phyloP scores from a whole-genome alignment of 805 yeast genomes.

The Monosporozyma aerobia region DNA sequence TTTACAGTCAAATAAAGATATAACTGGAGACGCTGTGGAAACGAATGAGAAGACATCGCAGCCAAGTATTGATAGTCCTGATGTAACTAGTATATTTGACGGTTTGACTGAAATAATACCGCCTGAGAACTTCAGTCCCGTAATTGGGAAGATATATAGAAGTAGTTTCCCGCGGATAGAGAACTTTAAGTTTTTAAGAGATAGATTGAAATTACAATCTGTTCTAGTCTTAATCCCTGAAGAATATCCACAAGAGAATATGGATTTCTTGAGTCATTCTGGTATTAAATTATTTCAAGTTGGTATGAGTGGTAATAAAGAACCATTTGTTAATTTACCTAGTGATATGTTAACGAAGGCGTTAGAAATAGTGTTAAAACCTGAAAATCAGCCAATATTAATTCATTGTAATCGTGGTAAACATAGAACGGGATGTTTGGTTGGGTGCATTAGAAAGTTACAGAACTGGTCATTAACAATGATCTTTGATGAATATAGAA shows the following conservation, averaged over 20 bases:
- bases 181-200: conserved; percentile 61
- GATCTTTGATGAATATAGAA: conserved; percentile 90
- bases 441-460: conserved; percentile 81
- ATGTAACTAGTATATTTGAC: no score
- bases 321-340: conserved; percentile 76
- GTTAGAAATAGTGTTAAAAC: conserved; percentile 68
- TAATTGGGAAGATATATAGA: conserved; percentile 69
- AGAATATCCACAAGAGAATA: conserved; percentile 74
- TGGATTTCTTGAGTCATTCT: conserved; percentile 49
- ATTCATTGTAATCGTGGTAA: conserved; percentile 96
- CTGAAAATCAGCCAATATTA: conserved; percentile 81
- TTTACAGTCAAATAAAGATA: conserved; percentile 1
- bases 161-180: conserved; percentile 84
- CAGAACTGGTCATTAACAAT: conserved; percentile 91
- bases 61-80: neutral
- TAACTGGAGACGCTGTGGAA: neutral
- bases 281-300: conserved; percentile 70
- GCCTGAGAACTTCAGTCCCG: conserved; percentile 90
- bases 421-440: conserved; percentile 93
- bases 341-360: conserved; percentile 68
- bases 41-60: neutral
- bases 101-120: conserved; percentile 31
- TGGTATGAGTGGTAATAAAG: conserved; percentile 92
- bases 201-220: conserved; percentile 52
- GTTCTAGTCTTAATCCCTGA: conserved; percentile 84